Base-by-base conservation (phyloP, 108 stramenopile genomes). In the Cyclotella choctawhatcheeana region DNA sequence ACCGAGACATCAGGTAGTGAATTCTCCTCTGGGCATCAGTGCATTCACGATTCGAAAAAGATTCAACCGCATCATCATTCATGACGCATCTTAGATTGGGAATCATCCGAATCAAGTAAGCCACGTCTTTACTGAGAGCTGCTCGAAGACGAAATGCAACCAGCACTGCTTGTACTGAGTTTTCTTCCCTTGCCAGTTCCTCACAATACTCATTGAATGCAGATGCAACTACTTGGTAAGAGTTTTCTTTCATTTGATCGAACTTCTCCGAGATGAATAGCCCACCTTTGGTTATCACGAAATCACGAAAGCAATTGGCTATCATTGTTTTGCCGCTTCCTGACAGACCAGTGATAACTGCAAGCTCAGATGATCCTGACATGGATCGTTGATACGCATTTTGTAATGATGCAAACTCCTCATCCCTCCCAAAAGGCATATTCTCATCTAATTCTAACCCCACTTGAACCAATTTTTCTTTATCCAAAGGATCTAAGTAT, bases 1-100 rank as follows among this genome's bases (percentile, higher is more conserved):
- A 67, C 22, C 43, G 64, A 27, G 59, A 80, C 17, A 80, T 54
- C 1, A 74, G 37, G 56, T 74, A 53, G 44, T 65, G 47, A 1
- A 80, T 45, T 40, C 78, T 62, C 32, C 69, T 54, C 35, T 73
- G 73, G n/a, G 50, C 67, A 35, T 80, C 53, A 13, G 31, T 29
- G 14, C 79, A 69, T 10, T 50, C 55, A 17, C 40, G 50, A 61
- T 27, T 44, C 16, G 21, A 13, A 35, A 18, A 5, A 24, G 22
- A 43, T 18, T 43, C 1, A 24, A 31, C 60, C 29, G 55, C 12
- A 34, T 51, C 45, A 0, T 56, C 52, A 21, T 58, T 44, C 1
- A 73, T n/a, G 24, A 73, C 31, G 4, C 16, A 3, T 21, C 52
- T 22, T 29, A 74, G 37, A 33, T 30, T 74, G 7, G 79, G 79